Percentiles rank a stretch among this genome's conserved stretches.
Conservation (phyloP, 2,329 filamentous ascomycete genomes). For the Ophiostoma angusticollis region DNA sequence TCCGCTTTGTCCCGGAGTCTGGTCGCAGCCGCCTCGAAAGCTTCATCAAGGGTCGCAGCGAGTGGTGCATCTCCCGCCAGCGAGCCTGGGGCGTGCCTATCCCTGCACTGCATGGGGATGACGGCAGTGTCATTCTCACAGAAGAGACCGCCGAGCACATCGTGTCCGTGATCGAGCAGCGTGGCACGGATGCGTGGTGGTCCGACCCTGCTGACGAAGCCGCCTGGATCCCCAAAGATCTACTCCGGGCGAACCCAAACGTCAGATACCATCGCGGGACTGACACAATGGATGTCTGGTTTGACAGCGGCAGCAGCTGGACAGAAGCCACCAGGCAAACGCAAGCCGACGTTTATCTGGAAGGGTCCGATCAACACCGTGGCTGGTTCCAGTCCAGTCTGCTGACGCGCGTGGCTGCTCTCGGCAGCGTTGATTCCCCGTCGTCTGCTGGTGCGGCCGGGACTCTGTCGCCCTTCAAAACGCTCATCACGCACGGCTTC, state of each 20-base stretch:
- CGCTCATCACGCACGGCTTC: slow-evolving; percentile 90
- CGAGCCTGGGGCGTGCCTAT: slow-evolving; percentile 95
- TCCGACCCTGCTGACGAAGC: slow-evolving; percentile 63
- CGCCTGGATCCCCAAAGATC: slow-evolving; percentile 59
- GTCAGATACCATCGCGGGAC: slow-evolving; percentile 58
- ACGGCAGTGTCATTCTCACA: slow-evolving; percentile 65
- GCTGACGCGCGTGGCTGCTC: slow-evolving; percentile 66
- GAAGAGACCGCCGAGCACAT: slow-evolving; percentile 73
- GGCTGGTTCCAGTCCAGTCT: slow-evolving; percentile 98
- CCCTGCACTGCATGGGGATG: slow-evolving; percentile 71
- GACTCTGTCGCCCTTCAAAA: slow-evolving; percentile 59
- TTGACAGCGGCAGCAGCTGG: slow-evolving; percentile 96
- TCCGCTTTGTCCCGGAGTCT: slow-evolving; percentile 65
- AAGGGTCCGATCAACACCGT: slow-evolving; percentile 90
- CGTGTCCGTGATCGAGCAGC: slow-evolving; percentile 60
- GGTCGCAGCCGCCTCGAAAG: slow-evolving; percentile 66
- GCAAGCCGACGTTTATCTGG: slow-evolving; percentile 76
- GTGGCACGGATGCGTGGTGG: slow-evolving; percentile 91
- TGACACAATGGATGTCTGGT: slow-evolving; percentile 99
- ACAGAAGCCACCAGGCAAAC: slow-evolving; percentile 32
- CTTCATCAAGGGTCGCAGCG: slow-evolving; percentile 75
- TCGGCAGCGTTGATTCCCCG: slow-evolving; percentile 19
- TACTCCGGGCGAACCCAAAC: slow-evolving; percentile 33
- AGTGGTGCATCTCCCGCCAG: slow-evolving; percentile 97
- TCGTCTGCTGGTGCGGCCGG: background rate